Conservation (phyloP, 495 filamentous ascomycete species). For the Penicillium bialowiezense region DNA sequence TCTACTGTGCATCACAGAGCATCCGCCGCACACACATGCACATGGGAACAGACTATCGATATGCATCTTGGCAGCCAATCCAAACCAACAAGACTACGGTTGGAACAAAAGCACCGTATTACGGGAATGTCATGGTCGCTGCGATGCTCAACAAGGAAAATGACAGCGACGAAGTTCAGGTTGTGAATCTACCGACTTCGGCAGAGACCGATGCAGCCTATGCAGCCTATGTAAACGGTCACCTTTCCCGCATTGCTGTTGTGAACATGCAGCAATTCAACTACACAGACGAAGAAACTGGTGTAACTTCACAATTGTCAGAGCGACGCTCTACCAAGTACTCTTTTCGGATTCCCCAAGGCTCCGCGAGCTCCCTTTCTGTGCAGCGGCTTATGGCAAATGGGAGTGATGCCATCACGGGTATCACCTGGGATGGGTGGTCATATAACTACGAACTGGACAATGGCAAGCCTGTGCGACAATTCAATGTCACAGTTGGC, state of each 20-base stretch:
- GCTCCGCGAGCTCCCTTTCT: constrained; percentile 11
- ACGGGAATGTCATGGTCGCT: constrained; percentile 61
- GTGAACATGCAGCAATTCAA: constrained; percentile 62
- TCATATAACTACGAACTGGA: constrained; percentile 63
- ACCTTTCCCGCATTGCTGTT: constrained; percentile 49
- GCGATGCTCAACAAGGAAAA: constrained; percentile 39
- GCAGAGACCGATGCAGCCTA: constrained; percentile 54
- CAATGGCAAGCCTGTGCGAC: constrained; percentile 50
- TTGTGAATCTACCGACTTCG: constrained; percentile 40
- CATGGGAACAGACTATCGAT: constrained; percentile 61
- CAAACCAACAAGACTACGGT: constrained; percentile 47
- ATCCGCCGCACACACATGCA: constrained; percentile 66
- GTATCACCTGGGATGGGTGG: constrained; percentile 60
- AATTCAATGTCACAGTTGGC: constrained; percentile 56
- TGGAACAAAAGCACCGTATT: constrained; percentile 66
- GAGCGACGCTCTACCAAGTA: constrained; percentile 38
- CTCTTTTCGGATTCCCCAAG: constrained; percentile 39
- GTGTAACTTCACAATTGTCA: constrained; percentile 4
- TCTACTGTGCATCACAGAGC: constrained; percentile 54
- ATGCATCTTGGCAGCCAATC: constrained; percentile 59
- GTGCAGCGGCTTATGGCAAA: constrained; percentile 56
- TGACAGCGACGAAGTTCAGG: constrained; percentile 13
- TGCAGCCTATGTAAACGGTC: constrained; percentile 50
- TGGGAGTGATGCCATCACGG: constrained; percentile 61
- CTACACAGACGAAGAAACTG: constrained; percentile 38